Base-by-base conservation (phyloP, 2,329 filamentous ascomycete genomes). In the Trichoderma citrinoviride region DNA sequence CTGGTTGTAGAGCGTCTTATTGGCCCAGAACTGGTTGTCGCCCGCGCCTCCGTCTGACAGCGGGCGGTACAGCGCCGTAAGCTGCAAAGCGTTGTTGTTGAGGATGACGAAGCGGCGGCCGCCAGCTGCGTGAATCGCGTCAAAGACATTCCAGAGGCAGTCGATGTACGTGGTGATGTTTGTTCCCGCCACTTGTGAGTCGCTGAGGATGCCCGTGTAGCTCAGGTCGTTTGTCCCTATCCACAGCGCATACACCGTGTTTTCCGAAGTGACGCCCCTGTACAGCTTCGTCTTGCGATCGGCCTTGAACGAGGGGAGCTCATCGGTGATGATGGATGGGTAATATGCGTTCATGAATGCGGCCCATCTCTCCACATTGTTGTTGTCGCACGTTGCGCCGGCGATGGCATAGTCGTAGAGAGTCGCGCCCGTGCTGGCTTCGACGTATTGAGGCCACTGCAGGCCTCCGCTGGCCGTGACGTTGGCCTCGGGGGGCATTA, bases 171-270 rank as follows among this genome's bases (percentile, higher is more conserved):
- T 83, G 1, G 81, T 78, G 7, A 93, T 81, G 2, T 84, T 88
- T 25, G 85, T 87, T 15, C 82, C 84, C 0, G 78, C 70, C 4
- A 82, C 75, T 72, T 92, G 87, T 21, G 80, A 81, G 73, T 92
- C 89, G 4, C 83, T 86, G 37, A 93, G 74, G 72, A 93, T 89
- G 10, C 83, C 88, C 56, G 81, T 76, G 63, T 79, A 81, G 25
- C 90, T 90, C 12, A 94, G 78, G 71, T 94, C 91, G 72, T 94
- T 94, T 27, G 90, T 92, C 3, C 91, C 91, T 70, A 93, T 92
- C 89, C 89, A 93, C 61, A 93, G 83, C 0, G 86, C 82, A 72
- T 92, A 93, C 2, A 91, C 86, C 0, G 90, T 91, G 67, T 87
- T 86, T 33, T 83, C 76, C 1, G 82, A 70, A 2, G 79, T 81